Evolutionary conservation across 1,284 basidiomycete species (phyloP).

Genomic region (Cerioporus squamosus): DNA sequence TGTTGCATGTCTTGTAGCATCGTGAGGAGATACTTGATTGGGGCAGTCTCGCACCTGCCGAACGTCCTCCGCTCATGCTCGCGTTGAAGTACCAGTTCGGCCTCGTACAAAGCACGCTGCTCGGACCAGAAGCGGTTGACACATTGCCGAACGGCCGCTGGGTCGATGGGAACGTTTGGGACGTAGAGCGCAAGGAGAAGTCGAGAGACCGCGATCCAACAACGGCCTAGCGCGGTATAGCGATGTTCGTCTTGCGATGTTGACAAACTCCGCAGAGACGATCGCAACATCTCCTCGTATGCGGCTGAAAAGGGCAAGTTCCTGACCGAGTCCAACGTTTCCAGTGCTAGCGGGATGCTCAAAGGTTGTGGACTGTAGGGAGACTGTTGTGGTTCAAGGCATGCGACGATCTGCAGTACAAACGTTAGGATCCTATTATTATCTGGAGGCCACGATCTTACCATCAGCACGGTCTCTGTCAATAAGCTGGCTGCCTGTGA

Average conservation of each 20-base stretch:
- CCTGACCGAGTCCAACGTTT: conserved; percentile 12
- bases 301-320: conserved; percentile 10
- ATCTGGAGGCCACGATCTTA: conserved; percentile 5
- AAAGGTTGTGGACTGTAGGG: too few relatives aligned
- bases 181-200: conserved; percentile 77
- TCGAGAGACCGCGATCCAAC: conserved; percentile 70
- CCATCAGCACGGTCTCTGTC: conserved; percentile 21
- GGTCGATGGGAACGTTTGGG: conserved; percentile 89
- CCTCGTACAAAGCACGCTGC: conserved; percentile 50
- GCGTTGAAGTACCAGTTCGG: conserved; percentile 62
- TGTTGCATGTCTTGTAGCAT: conserved; percentile 40
- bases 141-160: conserved; percentile 71
- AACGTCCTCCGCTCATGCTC: conserved; percentile 63
- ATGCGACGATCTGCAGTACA: conserved; percentile 39
- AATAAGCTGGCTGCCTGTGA: conserved; percentile 19
- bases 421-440: not conserved
- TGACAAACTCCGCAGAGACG: conserved; percentile 4
- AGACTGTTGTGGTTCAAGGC: conserved; percentile 39
- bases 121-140: conserved; percentile 53
- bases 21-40: conserved; percentile 48
- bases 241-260: not conserved
- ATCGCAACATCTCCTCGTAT: conserved; percentile 17
- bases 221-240: conserved; percentile 47
- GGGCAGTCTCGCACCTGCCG: conserved; percentile 61
- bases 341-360: not conserved